Conservation (phyloP, 2,329 filamentous ascomycete species). For the Ascochyta fabae region DNA sequence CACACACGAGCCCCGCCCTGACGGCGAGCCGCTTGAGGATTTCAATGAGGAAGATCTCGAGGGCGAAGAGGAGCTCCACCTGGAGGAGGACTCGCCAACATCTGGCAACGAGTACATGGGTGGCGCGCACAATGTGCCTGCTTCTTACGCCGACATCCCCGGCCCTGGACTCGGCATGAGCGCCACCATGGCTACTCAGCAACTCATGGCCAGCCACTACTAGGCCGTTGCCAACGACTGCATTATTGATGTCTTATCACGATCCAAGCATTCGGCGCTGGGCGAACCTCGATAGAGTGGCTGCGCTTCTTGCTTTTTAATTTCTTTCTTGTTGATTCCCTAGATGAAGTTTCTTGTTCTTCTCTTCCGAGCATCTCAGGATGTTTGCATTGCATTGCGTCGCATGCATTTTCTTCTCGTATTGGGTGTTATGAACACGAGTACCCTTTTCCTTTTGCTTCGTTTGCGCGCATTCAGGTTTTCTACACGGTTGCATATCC, state of each 20-base stretch:
- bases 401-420: conserved; percentile 31
- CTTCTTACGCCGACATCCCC: conserved; percentile 46
- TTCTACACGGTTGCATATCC: conserved; percentile 20
- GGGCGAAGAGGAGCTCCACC: conserved; percentile 82
- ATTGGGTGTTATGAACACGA: conserved; percentile 25
- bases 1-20: conserved; percentile 79
- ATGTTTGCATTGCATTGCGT: conserved; percentile 34
- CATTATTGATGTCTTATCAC: conserved; percentile 28
- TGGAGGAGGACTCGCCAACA: conserved; percentile 78
- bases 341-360: conserved; percentile 36
- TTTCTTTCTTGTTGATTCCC: conserved; percentile 26
- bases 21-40: conserved; percentile 65
- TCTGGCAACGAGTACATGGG: conserved; percentile 68
- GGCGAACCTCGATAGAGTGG: conserved; percentile 33
- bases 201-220: conserved; percentile 55
- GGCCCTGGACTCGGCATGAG: conserved; percentile 43
- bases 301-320: conserved; percentile 20
- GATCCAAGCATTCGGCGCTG: conserved; percentile 35
- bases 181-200: conserved; percentile 54
- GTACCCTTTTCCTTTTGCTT: conserved; percentile 21
- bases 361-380: conserved; percentile 22
- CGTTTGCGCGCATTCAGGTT: conserved; percentile 4
- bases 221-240: conserved; percentile 28
- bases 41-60: conserved; percentile 86
- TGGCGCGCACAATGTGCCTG: conserved; percentile 35